Conservation (phyloP, 2,329 filamentous ascomycete genomes). For the Hypoxylon sp. region DNA sequence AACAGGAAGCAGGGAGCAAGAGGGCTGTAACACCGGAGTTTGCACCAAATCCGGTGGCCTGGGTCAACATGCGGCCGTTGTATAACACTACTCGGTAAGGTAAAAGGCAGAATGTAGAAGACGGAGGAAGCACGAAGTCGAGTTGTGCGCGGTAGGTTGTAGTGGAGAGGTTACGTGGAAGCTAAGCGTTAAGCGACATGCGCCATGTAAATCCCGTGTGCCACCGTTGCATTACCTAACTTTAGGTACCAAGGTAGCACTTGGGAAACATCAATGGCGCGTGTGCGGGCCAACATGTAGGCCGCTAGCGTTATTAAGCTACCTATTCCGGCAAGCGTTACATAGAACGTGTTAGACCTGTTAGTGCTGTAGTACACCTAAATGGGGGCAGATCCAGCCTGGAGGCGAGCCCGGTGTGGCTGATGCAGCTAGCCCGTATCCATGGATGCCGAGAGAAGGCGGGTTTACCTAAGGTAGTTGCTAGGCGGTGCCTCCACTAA, state of each 20-base stretch:
- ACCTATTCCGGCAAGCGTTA: constrained; percentile 4
- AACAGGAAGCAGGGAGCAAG: constrained; percentile 2
- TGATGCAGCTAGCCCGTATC: not conserved
- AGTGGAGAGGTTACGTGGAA: constrained; percentile 26
- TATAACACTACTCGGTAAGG: constrained; percentile 10
- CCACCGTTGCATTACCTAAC: constrained; percentile 33
- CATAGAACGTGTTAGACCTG: not conserved
- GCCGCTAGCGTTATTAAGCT: not conserved
- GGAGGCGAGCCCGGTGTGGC: constrained; percentile 14
- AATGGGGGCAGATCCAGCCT: constrained; percentile 1
- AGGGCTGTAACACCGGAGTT: constrained; percentile 23
- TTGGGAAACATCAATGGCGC: not conserved
- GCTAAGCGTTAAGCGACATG: constrained; percentile 43
- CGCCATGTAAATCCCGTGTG: constrained; percentile 36
- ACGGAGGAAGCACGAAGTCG: constrained; percentile 30
- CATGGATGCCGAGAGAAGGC: too few relatives aligned
- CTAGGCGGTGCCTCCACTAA: too few relatives aligned
- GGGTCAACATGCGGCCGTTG: constrained; percentile 4
- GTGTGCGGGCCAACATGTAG: not conserved
- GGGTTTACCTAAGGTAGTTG: too few relatives aligned
- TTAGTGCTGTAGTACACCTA: constrained; percentile 2
- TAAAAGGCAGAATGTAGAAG: constrained; percentile 12
- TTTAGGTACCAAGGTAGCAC: constrained; percentile 22
- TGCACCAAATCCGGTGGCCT: constrained; percentile 24
- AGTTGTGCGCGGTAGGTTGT: constrained; percentile 27